Evolutionary conservation across 1,139 yeast species (phyloP).

Genomic region (Sugiyamaella castrensis): DNA sequence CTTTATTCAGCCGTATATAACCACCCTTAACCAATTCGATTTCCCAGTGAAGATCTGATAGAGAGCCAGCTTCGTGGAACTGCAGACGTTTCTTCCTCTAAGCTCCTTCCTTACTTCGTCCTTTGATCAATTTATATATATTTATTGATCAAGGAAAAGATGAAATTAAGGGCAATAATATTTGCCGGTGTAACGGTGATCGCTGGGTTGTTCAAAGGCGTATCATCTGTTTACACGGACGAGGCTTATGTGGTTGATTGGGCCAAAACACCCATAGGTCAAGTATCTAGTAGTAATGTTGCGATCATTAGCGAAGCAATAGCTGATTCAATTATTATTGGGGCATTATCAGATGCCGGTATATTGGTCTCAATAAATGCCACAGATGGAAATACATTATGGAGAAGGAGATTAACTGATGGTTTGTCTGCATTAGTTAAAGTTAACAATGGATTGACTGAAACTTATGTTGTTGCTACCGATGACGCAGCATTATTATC

Average conservation of each 20-base stretch:
- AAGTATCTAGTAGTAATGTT: constrained; percentile 18
- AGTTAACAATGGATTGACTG: constrained; percentile 9
- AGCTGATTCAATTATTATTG: constrained; percentile 8
- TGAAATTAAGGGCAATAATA: constrained; percentile 3
- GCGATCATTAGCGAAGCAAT: constrained; percentile 11
- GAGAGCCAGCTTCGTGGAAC: too few species aligned
- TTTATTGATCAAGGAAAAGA: not conserved
- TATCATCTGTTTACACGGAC: constrained; percentile 31
- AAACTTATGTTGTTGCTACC: constrained; percentile 5
- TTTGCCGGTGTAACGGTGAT: not conserved
- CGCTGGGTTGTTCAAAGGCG: constrained; percentile 1
- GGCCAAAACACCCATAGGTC: constrained; percentile 30
- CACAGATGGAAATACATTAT: constrained; percentile 25
- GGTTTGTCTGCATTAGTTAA: not conserved
- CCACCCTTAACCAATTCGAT: too few species aligned
- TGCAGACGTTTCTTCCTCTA: too few species aligned
- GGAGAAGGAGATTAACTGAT: constrained; percentile 24
- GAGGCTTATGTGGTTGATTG: constrained; percentile 36
- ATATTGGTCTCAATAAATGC: constrained; percentile 26
- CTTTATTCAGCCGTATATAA: too few species aligned
- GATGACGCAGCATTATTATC: not conserved
- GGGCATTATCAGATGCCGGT: constrained; percentile 20
- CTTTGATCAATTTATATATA: too few species aligned
- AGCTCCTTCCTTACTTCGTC: too few species aligned
- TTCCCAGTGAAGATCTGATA: too few species aligned